Conservation (phyloP, 225 moss, liverwort and hornwort species). For the Marchantia polymorpha region DNA sequence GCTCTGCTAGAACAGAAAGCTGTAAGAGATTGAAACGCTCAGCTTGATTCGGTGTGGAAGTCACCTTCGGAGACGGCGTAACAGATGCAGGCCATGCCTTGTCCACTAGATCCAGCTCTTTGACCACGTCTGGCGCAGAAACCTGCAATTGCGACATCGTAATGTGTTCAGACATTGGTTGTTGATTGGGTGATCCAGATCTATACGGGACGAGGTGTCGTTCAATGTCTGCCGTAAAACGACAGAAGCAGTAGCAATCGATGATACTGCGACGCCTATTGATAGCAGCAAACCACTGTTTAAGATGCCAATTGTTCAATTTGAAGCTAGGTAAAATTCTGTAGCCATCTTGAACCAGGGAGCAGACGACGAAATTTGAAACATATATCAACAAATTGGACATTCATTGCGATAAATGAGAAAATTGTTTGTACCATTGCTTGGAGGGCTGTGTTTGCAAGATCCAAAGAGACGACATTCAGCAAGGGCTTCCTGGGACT, state of each 20-base stretch:
- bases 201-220: background rate
- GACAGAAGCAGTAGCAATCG: background rate
- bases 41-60: background rate
- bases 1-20: background rate
- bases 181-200: background rate
- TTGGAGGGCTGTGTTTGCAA: slow-evolving; percentile 58
- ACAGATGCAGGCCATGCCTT: slow-evolving; percentile 66
- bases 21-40: background rate
- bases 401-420: background rate
- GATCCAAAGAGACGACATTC: slow-evolving; percentile 70
- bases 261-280: background rate
- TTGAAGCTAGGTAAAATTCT: background rate
- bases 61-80: slow-evolving; percentile 60
- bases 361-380: background rate
- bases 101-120: slow-evolving; percentile 70
- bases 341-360: background rate
- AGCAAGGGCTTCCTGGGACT: slow-evolving; percentile 66
- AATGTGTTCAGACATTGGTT: background rate
- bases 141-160: slow-evolving; percentile 35
- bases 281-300: background rate
- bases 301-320: background rate
- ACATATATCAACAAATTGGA: background rate
- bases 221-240: background rate
- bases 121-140: slow-evolving; percentile 59
- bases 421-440: slow-evolving; percentile 36